Base-by-base conservation (phyloP, 192 early-diverging fungal species). In the Backusella circina region DNA sequence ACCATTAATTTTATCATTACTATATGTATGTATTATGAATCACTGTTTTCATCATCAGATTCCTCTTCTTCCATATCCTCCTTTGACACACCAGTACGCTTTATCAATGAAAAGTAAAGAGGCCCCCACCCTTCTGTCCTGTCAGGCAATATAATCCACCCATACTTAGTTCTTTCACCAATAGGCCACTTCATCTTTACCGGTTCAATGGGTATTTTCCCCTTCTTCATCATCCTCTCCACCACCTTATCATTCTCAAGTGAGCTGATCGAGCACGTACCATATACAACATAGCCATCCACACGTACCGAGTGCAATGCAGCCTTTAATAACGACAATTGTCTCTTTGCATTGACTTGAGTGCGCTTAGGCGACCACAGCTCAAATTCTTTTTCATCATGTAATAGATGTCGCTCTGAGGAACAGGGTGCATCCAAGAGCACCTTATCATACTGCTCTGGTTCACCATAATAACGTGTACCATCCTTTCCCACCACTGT, bases 371-470 rank as follows among this genome's bases (percentile, higher is more conserved):
- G 78, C 9, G 83, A 80, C 87, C 87, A 88, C 28, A 76, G 68
- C 28, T 64, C 64, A 44, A 88, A 76, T 47, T 88, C 87, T 39
- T 67, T 54, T 44, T 67, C 65, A 70, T 83, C 75, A 38, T 83
- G 77, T 9, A 89, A 16, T n/a, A 89, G 70, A 77, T 89, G 86
- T 50, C 88, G 79, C 65, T 89, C 88, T 6, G 77, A 73, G 4
- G 86, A 88, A 73, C 87, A 89, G 6, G 88, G 88, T 32, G 84
- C 86, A 67, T 89, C 88, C 18, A 86, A 65, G 26, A 89, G 66
- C 0, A 89, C 85, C 67, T 83, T 83, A 54, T 88, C 85, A 39
- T 75, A 78, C 12, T 73, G 72, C 70, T 54, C 54, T 23, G 77
- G 77, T 2, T 67, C 50, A 35, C 65, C 61, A 44, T 78, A 73